Evolutionary conservation across 768 basidiomycete species (phyloP).

Genomic region (Pleurotus tuoliensis): DNA sequence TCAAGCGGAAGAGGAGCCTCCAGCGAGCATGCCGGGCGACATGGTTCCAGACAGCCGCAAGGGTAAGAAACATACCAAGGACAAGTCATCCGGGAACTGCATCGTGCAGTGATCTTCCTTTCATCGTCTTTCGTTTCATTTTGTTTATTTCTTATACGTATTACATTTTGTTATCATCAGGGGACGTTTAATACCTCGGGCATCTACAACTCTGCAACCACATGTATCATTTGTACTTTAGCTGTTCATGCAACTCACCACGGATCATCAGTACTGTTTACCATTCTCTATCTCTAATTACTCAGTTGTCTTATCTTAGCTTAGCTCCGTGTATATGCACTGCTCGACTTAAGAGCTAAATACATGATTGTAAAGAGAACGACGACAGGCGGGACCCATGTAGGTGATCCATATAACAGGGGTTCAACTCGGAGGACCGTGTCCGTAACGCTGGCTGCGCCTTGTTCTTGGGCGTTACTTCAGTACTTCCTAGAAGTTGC

Average conservation of each 20-base stretch:
- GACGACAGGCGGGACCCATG: no score
- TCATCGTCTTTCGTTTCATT: constrained; percentile 5
- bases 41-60: constrained; percentile 27
- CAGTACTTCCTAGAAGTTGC: no score
- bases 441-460: no score
- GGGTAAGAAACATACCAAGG: constrained; percentile 30
- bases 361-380: no score
- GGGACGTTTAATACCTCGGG: neutral
- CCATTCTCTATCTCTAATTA: neutral
- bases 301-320: neutral
- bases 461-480: no score
- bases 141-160: constrained; percentile 13
- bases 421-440: no score
- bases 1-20: constrained; percentile 23
- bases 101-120: constrained; percentile 37
- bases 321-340: neutral
- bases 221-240: neutral
- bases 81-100: constrained; percentile 42
- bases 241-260: neutral
- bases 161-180: neutral
- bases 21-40: constrained; percentile 30
- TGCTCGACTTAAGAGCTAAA: no score
- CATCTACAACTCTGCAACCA: neutral
- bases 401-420: no score
- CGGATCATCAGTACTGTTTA: neutral